Percentiles rank a stretch among this genome's conserved stretches.
Evolutionary conservation across 2,329 filamentous ascomycete species (phyloP).

Genomic region (Hypoxylon sp.): DNA sequence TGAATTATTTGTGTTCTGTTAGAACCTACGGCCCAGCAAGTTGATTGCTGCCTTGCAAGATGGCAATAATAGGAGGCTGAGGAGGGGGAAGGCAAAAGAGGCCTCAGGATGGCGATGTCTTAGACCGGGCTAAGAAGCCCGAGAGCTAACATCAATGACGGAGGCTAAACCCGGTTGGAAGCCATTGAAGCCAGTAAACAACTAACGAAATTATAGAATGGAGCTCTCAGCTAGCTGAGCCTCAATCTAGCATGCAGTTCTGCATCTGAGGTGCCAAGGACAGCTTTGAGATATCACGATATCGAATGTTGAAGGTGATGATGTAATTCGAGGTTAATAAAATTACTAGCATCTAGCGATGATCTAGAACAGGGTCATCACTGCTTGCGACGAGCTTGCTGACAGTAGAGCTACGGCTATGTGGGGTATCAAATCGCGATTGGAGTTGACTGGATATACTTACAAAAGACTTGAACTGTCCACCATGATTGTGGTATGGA

Average conservation of each 20-base stretch:
- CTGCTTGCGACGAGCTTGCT: slow-evolving; percentile 14
- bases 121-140: slow-evolving; percentile 23
- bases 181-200: slow-evolving; percentile 9
- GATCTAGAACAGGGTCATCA: slow-evolving; percentile 16
- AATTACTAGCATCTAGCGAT: neutral
- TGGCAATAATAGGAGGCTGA: neutral
- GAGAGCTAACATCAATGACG: slow-evolving; percentile 44
- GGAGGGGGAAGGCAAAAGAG: slow-evolving; percentile 12
- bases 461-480: slow-evolving; percentile 11
- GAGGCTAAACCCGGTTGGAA: slow-evolving; percentile 33
- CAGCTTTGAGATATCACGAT: slow-evolving; percentile 25
- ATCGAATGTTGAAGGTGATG: slow-evolving; percentile 26
- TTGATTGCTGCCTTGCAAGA: slow-evolving; percentile 1
- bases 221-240: slow-evolving; percentile 15
- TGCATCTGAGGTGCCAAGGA: neutral
- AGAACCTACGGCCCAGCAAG: slow-evolving; percentile 19
- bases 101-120: slow-evolving; percentile 9
- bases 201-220: slow-evolving; percentile 9
- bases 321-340: slow-evolving; percentile 33
- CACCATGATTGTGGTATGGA: neutral
- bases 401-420: slow-evolving; percentile 12
- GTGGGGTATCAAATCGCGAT: slow-evolving; percentile 28
- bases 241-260: slow-evolving; percentile 17
- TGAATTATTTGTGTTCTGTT: slow-evolving; percentile 3
- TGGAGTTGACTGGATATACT: slow-evolving; percentile 22